Evolutionary conservation across 2,329 filamentous ascomycete genomes (phyloP).

Genomic region (Didymella sp.): DNA sequence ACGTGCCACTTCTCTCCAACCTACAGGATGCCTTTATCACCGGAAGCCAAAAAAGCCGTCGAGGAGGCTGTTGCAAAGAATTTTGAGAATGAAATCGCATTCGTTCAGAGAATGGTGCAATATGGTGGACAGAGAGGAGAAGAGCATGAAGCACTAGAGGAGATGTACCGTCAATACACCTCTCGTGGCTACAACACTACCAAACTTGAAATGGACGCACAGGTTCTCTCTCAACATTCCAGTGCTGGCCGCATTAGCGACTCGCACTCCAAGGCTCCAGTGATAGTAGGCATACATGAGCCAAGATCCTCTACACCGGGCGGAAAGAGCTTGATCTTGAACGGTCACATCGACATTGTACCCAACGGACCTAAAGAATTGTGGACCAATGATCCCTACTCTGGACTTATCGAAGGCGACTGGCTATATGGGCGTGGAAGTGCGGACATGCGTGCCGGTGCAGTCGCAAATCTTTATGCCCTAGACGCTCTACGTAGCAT

Average conservation of each 20-base stretch:
- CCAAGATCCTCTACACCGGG: constrained; percentile 13
- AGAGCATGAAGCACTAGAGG: constrained; percentile 24
- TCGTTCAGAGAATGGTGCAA: constrained; percentile 28
- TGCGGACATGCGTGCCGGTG: constrained; percentile 29
- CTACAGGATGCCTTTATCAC: constrained; percentile 18
- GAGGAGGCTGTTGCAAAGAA: constrained; percentile 25
- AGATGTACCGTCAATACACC: constrained; percentile 22
- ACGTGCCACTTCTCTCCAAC: background rate
- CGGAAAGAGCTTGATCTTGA: constrained; percentile 31
- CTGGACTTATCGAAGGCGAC: constrained; percentile 28
- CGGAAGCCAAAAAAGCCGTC: constrained; percentile 19
- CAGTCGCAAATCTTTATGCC: constrained; percentile 28
- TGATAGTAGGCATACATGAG: constrained; percentile 20
- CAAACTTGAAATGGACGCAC: constrained; percentile 22
- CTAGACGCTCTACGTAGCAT: constrained; percentile 29
- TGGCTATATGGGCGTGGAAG: constrained; percentile 30
- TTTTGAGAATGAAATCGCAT: constrained; percentile 25
- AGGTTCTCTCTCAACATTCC: constrained; percentile 23
- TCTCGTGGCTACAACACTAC: constrained; percentile 22
- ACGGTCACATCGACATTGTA: constrained; percentile 32
- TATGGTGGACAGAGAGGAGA: constrained; percentile 30
- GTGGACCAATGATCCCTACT: constrained; percentile 30
- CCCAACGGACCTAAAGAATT: constrained; percentile 27
- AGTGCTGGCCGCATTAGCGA: constrained; percentile 20
- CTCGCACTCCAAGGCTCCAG: constrained; percentile 25